Percentiles rank a stretch among this genome's conserved stretches.
phyloP scores from a whole-genome alignment of 208 protist species.

The Leishmania martiniquensis region DNA sequence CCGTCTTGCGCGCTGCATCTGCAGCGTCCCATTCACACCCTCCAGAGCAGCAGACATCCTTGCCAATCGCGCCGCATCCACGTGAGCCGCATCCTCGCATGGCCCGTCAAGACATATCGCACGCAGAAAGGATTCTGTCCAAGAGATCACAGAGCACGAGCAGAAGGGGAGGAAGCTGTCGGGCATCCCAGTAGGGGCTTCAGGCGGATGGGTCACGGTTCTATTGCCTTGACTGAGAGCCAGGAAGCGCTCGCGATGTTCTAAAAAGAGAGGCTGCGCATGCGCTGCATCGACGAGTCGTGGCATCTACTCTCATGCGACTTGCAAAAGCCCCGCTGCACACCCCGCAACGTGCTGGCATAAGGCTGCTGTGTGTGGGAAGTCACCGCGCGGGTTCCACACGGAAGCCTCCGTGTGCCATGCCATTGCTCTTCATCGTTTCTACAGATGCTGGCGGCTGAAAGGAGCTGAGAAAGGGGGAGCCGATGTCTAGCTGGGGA shows the following conservation, averaged over 20 bases:
- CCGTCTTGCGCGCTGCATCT: background rate
- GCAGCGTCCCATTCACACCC: background rate
- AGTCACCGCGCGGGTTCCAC: background rate
- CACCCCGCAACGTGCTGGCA: background rate
- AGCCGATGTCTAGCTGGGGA: background rate
- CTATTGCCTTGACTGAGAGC: background rate
- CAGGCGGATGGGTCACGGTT: background rate
- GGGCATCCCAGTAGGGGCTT: background rate
- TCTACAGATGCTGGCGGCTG: background rate
- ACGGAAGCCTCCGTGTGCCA: background rate
- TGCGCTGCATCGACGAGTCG: background rate
- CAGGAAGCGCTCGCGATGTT: background rate
- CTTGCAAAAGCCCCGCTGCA: background rate
- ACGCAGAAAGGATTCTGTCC: background rate
- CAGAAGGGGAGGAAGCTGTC: background rate
- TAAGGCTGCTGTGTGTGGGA: background rate
- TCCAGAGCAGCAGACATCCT: background rate
- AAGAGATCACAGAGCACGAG: background rate
- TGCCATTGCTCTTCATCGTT: background rate
- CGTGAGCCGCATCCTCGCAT: background rate
- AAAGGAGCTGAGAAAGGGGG: background rate
- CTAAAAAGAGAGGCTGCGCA: background rate
- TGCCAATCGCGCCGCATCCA: background rate
- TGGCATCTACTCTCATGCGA: background rate
- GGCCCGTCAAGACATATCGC: background rate